Evolutionary conservation across 2,329 filamentous ascomycete species (phyloP).

Genomic region (Volutella citrinella): DNA sequence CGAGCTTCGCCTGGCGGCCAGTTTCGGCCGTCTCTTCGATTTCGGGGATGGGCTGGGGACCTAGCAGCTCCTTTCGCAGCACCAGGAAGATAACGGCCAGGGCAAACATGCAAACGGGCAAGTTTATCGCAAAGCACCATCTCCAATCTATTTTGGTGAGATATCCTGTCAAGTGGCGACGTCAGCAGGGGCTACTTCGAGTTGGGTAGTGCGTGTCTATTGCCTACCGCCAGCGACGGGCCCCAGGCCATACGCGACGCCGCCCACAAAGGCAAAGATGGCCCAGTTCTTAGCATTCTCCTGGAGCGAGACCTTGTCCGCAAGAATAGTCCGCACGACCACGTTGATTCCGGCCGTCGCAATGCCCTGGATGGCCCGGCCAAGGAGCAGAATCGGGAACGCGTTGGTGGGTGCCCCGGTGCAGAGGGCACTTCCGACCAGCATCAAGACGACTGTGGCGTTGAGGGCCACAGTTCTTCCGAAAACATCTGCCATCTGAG

Average conservation of each 20-base stretch:
- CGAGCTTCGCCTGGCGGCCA: constrained; percentile 32
- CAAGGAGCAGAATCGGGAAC: constrained; percentile 60
- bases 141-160: constrained; percentile 57
- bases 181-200: constrained; percentile 1
- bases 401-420: constrained; percentile 51
- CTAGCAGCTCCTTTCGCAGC: constrained; percentile 57
- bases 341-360: constrained; percentile 61
- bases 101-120: constrained; percentile 52
- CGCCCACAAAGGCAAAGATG: constrained; percentile 57
- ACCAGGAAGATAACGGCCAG: constrained; percentile 54
- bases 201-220: not conserved
- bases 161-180: constrained; percentile 32
- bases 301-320: constrained; percentile 59
- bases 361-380: constrained; percentile 61
- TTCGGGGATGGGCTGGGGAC: constrained; percentile 46
- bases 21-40: constrained; percentile 38
- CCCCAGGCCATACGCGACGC: constrained; percentile 57
- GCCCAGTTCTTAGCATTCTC: constrained; percentile 63
- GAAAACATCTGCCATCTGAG: constrained; percentile 63
- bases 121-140: constrained; percentile 64
- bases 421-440: constrained; percentile 60
- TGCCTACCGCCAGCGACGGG: constrained; percentile 55
- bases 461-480: constrained; percentile 60
- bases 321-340: constrained; percentile 59
- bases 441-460: constrained; percentile 52